phyloP scores from a whole-genome alignment of 1,284 basidiomycete species.

The Mrakiaceae sp. region DNA sequence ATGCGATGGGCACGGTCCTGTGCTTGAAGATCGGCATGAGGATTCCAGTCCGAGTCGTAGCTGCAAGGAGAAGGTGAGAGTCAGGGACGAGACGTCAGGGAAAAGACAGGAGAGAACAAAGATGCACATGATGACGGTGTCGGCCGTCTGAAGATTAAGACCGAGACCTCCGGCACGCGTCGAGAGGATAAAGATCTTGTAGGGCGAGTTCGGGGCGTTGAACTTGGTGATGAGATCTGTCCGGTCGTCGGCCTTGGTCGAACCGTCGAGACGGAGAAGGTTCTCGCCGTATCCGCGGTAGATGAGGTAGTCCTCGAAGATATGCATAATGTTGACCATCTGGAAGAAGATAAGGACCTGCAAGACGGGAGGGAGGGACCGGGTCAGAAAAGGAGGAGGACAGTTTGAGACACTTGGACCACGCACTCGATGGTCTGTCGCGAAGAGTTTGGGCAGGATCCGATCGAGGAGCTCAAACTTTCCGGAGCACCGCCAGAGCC shows the following conservation, averaged over 20 bases:
- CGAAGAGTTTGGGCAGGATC: constrained; percentile 88
- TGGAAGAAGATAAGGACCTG: constrained; percentile 89
- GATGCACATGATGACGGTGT: constrained; percentile 94
- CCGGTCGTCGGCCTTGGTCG: constrained; percentile 96
- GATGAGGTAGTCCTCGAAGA: constrained; percentile 96
- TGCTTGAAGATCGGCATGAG: constrained; percentile 88
- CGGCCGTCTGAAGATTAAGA: constrained; percentile 94
- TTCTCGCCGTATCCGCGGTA: constrained; percentile 63
- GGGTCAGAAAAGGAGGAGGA: background rate
- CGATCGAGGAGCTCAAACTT: constrained; percentile 93
- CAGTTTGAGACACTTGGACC: background rate
- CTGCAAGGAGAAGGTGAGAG: constrained; percentile 17
- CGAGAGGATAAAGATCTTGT: constrained; percentile 89
- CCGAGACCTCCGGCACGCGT: constrained; percentile 96
- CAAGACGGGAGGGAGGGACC: background rate
- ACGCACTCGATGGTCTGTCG: constrained; percentile 74
- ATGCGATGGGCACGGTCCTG: constrained; percentile 88
- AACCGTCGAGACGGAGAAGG: constrained; percentile 91
- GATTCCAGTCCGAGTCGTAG: constrained; percentile 67
- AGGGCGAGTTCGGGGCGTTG: constrained; percentile 82
- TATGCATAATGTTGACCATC: constrained; percentile 99
- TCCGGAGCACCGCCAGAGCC: constrained; percentile 75
- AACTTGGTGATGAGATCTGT: constrained; percentile 79
- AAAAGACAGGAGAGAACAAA: constrained; percentile 12
- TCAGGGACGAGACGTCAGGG: background rate